Base-by-base conservation (phyloP, 139 green algal genomes). In the Spirogloea muscicola region DNA sequence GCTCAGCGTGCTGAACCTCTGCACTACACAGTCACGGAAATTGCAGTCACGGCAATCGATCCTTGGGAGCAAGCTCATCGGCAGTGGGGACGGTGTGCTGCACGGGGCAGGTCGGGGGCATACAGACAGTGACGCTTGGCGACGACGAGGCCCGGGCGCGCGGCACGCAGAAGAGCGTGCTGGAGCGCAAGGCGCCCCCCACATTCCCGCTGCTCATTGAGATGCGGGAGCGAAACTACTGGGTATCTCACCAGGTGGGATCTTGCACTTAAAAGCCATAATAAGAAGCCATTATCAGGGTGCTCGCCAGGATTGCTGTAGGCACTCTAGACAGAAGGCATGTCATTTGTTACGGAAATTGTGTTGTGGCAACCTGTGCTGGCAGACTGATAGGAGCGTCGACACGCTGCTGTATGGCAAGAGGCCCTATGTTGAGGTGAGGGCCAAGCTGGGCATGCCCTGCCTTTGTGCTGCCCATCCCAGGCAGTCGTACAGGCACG, bases 191-290 rank as follows among this genome's bases (percentile, higher is more conserved):
- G 41, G 92, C 74, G 18, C 92, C 94, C 2, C 93, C 61, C 95
- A 94, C 34, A 97, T 98, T 77, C 83, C 92, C 96, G 33, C 83
- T 98, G 29, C 82, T 94, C 0, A 90, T 99, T 0, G 94, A 98
- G 86, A 97, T 98, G 91, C 82, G 92, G 2, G 90, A 94, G 69
- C 86, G 93, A 7, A 79, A 80, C 37, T 76, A 85, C 51, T 97
- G 92, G 90, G 90, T 97, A 39, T 86, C 42, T 6, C 72, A 80
- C 43, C 61, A 58, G 70, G 70, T 79, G 49, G 13, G 49, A 25
- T 3, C 3, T 1, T 41, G 33, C 38, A 86, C 3, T 90, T 16
- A 51, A n/a, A n/a, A n/a, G n/a, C n/a, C n/a, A n/a, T n/a, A n/a
- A n/a, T n/a, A n/a, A n/a, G n/a, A n/a, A n/a, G n/a, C n/a, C n/a